Evolutionary conservation across 2,329 filamentous ascomycete species (phyloP), one percentile per base, ranked within the genome.

Genomic region (Pestalotiopsis fici): DNA sequence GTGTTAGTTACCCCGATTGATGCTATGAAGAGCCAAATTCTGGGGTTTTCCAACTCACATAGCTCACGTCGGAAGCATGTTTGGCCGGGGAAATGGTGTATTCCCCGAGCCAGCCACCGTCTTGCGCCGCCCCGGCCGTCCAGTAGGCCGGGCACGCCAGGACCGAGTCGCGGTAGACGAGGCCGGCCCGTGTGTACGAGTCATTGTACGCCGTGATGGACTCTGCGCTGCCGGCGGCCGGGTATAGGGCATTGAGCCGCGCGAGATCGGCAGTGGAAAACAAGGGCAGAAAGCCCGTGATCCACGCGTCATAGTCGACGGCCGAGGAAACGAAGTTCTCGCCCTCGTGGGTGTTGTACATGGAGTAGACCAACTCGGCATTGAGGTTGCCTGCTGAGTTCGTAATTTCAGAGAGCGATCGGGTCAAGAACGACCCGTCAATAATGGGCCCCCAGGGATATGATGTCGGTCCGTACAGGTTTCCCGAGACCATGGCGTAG

Each of bases 261-360:
- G 76, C 67, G 1, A 87, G 69, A 28, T 87, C 80, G 1, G 69
- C 64, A 0, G 66, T 60, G 0, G 78, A 79, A 27, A 90, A 77
- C 0, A 72, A 75, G 0, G 88, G 88, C 5, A 90, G 74, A 71
- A 85, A 90, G 0, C 86, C 86, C 0, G 69, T 66, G 0, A 90
- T 72, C 88, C 87, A 90, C 1, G 59, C 31, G 25, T 85, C 78
- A 70, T 90, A 89, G 3, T 82, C 84, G 0, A 81, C 78, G 1
- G 66, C 64, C 1, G 83, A 87, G 1, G 81, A 81, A 25, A 89
- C 79, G 71, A 91, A 91, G 69, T 87, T 88, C 74, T 90, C 84
- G 25, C 89, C 88, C 75, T 91, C 88, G 72, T 89, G 85, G 0
- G 85, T 82, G 73, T 91, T 91, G 74, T 90, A 90, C 80, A 85